Conservation (phyloP, 768 basidiomycete species). For the Kwoniella botswanensis region DNA sequence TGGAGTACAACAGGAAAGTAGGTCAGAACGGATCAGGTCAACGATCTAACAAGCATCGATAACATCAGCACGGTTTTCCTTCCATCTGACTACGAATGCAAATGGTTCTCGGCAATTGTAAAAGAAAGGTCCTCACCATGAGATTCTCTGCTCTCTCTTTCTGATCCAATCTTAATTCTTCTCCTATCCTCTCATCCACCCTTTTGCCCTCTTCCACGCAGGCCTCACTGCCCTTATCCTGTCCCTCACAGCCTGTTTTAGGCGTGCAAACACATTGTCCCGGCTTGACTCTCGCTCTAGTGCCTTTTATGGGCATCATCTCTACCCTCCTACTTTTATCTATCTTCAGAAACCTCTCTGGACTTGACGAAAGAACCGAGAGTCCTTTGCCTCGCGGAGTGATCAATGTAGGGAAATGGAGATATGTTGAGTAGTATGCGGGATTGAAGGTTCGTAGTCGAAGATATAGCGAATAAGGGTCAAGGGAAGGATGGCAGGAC, state of each 20-base stretch:
- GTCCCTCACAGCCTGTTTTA: constrained; percentile 70
- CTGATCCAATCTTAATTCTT: constrained; percentile 58
- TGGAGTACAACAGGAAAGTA: constrained; percentile 76
- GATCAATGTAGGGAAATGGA: constrained; percentile 51
- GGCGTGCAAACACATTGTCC: constrained; percentile 57
- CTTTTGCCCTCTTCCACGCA: constrained; percentile 33
- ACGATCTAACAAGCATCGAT: constrained; percentile 66
- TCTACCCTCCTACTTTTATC: constrained; percentile 66
- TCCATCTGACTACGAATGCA: too few species aligned
- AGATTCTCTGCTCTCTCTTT: constrained; percentile 97
- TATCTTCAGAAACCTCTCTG: constrained; percentile 86
- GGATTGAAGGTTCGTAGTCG: constrained; percentile 75
- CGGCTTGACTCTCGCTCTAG: constrained; percentile 63
- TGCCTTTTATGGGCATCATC: constrained; percentile 94
- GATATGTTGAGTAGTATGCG: constrained; percentile 82
- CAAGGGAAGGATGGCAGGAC: constrained; percentile 14
- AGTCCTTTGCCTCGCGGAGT: constrained; percentile 58
- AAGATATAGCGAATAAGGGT: constrained; percentile 56
- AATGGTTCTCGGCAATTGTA: too few species aligned
- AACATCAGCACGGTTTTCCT: too few species aligned
- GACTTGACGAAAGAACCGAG: constrained; percentile 77
- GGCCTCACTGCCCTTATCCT: constrained; percentile 64
- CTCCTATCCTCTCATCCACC: constrained; percentile 43
- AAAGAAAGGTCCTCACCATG: constrained; percentile 63
- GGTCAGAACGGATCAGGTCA: constrained; percentile 90